Evolutionary conservation across 352 stramenopile genomes (phyloP).

Genomic region (Globisporangium middletonii): DNA sequence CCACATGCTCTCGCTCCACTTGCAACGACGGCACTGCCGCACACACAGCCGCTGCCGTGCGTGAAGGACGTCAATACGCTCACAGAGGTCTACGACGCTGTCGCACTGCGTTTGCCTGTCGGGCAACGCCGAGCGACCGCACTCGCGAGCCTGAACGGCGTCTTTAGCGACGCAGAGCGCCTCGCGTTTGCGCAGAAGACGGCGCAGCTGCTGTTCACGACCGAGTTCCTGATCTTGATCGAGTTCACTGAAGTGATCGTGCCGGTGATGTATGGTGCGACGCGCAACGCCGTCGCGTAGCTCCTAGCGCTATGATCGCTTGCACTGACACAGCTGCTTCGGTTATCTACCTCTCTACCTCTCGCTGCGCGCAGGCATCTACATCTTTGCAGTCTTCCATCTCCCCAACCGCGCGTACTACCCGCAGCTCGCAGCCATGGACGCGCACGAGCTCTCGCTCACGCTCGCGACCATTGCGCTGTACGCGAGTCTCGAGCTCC

Average conservation of each 20-base stretch:
- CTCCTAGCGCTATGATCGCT: not conserved
- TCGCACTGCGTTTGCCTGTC: too few species aligned
- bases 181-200: slow-evolving; percentile 1
- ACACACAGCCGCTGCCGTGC: too few species aligned
- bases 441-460: not conserved
- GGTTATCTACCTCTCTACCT: not conserved
- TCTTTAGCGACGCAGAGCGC: not conserved
- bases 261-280: slow-evolving; percentile 12
- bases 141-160: too few species aligned
- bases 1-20: too few species aligned
- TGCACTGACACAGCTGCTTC: not conserved
- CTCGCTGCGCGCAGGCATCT: slow-evolving; percentile 14
- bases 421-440: slow-evolving; percentile 21
- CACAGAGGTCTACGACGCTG: too few species aligned
- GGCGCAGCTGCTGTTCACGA: slow-evolving; percentile 2
- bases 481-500: slow-evolving; percentile 16
- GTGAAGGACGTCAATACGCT: too few species aligned
- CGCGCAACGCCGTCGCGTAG: not conserved
- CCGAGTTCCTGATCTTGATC: slow-evolving; percentile 12
- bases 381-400: slow-evolving; percentile 26
- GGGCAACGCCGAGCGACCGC: too few species aligned
- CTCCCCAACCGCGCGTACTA: slow-evolving; percentile 27
- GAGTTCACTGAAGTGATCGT: slow-evolving; percentile 17
- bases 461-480: slow-evolving; percentile 13
- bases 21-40: too few species aligned